A percentile compares a stretch with the other conserved stretches of the same genome.
Evolutionary conservation across 176 grass and related monocot genomes (phyloP).

Genomic region (Carex kokanica): DNA sequence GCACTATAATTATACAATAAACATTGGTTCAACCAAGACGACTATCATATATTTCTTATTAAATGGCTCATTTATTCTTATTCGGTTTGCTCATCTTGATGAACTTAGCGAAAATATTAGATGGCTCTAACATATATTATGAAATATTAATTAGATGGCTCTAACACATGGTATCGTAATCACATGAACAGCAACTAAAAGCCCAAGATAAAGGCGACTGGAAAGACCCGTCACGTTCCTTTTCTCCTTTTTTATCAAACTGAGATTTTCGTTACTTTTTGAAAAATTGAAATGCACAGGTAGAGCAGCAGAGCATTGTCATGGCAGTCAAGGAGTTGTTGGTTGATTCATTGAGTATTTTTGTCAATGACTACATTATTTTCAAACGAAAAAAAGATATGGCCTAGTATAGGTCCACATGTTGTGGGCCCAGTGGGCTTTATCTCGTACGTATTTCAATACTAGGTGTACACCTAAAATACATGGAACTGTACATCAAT

Average conservation of each 20-base stretch:
- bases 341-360: not conserved
- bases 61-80: not conserved
- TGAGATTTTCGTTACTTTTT: slow-evolving; percentile 2
- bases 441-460: slow-evolving; percentile 14
- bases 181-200: slow-evolving; percentile 17
- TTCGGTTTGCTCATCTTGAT: too few relatives aligned
- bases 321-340: slow-evolving; percentile 18
- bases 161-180: too few relatives aligned
- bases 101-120: too few relatives aligned
- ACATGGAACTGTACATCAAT: too few relatives aligned
- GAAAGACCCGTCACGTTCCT: slow-evolving; percentile 11
- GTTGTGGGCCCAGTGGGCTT: slow-evolving; percentile 9
- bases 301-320: not conserved
- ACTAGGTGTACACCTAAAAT: not conserved
- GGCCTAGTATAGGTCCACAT: not conserved
- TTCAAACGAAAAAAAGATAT: not conserved
- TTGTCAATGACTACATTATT: not conserved
- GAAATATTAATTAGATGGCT: too few relatives aligned
- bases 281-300: not conserved
- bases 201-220: slow-evolving; percentile 1
- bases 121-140: too few relatives aligned
- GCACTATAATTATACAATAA: not conserved
- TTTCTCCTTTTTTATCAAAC: not conserved
- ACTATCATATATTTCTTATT: not conserved
- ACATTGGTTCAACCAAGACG: too few relatives aligned